These are phyloP conservation scores for Elymus sibiricus DNA, from an alignment of 176 grass and related monocot species.

Conservation along the genomic window DNA sequence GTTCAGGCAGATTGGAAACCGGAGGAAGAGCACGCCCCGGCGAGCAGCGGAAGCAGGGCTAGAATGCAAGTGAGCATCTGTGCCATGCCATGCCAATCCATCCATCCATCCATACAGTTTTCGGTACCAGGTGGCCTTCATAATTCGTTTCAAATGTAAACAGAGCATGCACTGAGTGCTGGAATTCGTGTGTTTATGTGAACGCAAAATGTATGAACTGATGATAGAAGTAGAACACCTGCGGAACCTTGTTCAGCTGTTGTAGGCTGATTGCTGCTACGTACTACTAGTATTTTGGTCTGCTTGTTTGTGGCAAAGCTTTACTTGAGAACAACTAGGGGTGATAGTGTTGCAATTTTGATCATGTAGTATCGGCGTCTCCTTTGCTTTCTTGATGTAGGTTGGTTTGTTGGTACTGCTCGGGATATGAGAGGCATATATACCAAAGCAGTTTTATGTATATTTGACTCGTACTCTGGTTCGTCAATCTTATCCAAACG, in stretches of 20 bases:
- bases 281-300: not conserved
- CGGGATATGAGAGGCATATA: no score
- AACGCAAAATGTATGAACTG: constrained; percentile 27
- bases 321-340: not conserved
- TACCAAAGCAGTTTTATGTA: not conserved
- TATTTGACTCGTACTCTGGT: not conserved
- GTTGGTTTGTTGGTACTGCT: not conserved
- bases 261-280: not conserved
- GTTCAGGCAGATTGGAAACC: constrained; percentile 65
- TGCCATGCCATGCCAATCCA: no score
- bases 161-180: constrained; percentile 4
- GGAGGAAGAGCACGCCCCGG: constrained; percentile 68
- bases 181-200: constrained; percentile 15
- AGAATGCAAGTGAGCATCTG: constrained; percentile 53
- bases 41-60: constrained; percentile 66
- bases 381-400: not conserved
- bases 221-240: constrained; percentile 7
- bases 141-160: constrained; percentile 25
- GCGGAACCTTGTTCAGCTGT: not conserved
- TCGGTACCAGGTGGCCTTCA: constrained; percentile 15
- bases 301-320: constrained; percentile 1
- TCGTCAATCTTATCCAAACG: not conserved
- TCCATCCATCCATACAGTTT: not conserved
- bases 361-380: constrained; percentile 2
- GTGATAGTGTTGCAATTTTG: constrained; percentile 10